These are phyloP conservation scores for Yamadazyma dendronema DNA, from an alignment of 1,139 yeast species.

Conservation along the genomic window DNA sequence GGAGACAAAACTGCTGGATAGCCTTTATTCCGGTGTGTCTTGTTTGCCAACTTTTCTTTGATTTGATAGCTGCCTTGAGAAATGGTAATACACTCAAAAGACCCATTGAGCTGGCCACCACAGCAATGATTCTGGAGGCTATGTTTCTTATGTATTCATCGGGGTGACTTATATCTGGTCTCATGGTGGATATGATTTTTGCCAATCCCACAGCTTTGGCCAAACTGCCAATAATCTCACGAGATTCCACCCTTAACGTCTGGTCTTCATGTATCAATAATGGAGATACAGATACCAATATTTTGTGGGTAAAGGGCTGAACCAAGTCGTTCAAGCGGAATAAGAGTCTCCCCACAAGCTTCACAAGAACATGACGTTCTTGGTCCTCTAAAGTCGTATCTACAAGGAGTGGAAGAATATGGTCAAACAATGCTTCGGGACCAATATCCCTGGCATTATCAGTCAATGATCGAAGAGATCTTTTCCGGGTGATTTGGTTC, in stretches of 20 bases:
- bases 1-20: constrained; percentile 70
- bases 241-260: constrained; percentile 70
- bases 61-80: constrained; percentile 74
- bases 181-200: constrained; percentile 69
- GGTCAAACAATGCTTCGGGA: constrained; percentile 64
- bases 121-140: constrained; percentile 80
- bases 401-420: constrained; percentile 68
- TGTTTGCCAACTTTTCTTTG: constrained; percentile 81
- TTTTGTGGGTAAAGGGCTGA: constrained; percentile 71
- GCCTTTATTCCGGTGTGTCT: constrained; percentile 84
- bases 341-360: constrained; percentile 68
- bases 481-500: constrained; percentile 60
- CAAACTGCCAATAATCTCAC: constrained; percentile 73
- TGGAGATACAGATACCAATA: constrained; percentile 76
- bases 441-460: constrained; percentile 68
- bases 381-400: constrained; percentile 77
- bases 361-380: constrained; percentile 80
- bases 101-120: constrained; percentile 81
- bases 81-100: constrained; percentile 72
- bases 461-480: constrained; percentile 66
- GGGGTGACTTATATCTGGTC: constrained; percentile 79
- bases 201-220: constrained; percentile 83
- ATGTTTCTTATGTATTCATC: constrained; percentile 82
- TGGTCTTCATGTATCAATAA: constrained; percentile 77
- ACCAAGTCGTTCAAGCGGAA: constrained; percentile 63